phyloP scores from a whole-genome alignment of 2,329 filamentous ascomycete genomes.

The Phaeoacremonium minimum region DNA sequence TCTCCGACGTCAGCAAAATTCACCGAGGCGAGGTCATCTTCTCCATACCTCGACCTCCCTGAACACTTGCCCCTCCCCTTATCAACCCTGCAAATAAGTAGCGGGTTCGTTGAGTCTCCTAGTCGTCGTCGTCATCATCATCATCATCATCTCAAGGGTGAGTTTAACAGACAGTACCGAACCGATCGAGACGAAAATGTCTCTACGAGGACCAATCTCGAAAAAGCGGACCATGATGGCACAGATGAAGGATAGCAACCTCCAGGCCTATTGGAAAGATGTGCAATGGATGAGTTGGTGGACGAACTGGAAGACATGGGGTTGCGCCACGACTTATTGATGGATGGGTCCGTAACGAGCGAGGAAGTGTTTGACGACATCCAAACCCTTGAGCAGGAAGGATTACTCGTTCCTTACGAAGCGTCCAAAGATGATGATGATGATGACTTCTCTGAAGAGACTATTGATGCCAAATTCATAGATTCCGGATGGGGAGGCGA shows the following conservation, averaged over 20 bases:
- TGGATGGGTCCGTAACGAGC: constrained; percentile 11
- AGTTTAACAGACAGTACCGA: constrained; percentile 32
- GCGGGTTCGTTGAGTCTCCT: constrained; percentile 14
- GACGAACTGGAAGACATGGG: too few relatives aligned
- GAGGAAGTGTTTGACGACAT: constrained; percentile 17
- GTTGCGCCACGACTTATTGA: too few relatives aligned
- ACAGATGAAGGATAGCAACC: background rate
- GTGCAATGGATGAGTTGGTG: too few relatives aligned
- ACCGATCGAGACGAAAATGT: too few relatives aligned
- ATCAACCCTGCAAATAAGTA: too few relatives aligned
- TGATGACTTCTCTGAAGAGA: constrained; percentile 52
- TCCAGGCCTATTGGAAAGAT: background rate
- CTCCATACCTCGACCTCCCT: constrained; percentile 35
- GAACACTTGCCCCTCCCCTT: constrained; percentile 24
- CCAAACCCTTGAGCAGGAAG: too few relatives aligned
- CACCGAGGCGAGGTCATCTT: constrained; percentile 32
- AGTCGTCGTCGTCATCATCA: constrained; percentile 43
- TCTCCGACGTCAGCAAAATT: constrained; percentile 21
- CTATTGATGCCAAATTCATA: constrained; percentile 57
- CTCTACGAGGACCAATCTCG: constrained; percentile 20
- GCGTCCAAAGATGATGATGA: constrained; percentile 47
- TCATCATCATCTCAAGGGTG: constrained; percentile 47
- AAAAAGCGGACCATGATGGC: constrained; percentile 2
- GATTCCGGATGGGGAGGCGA: constrained; percentile 71
- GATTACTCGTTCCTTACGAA: constrained; percentile 46